Evolutionary conservation across 208 protist genomes (phyloP), one percentile per base, ranked within the genome.

Genomic region (Lotmaria passim): DNA sequence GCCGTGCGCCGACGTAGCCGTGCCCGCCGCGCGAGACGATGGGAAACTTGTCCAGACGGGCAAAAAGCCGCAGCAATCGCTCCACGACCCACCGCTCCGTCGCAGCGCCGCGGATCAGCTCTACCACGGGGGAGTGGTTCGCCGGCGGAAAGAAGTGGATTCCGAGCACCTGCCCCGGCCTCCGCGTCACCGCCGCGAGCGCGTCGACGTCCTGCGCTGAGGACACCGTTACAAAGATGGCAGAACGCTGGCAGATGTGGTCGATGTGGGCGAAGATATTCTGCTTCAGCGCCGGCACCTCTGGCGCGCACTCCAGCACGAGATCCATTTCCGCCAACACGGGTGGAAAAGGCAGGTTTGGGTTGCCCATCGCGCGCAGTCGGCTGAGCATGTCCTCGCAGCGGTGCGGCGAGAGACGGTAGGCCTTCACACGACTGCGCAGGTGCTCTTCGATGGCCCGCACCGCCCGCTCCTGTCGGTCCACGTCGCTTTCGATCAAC

Each of bases 101-200:
- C 33, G 56, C 56, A 19, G 68, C 26, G 0, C 74, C 73, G 30
- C 70, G 72, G 31, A 75, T 55, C 52, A 96, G 79, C 71, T 98
- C 95, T 11, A 97, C 78, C 5, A 98, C 73, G 0, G 85, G 82
- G 43, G 83, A 88, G 38, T 93, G 74, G 61, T 97, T 82, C n/a
- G 89, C 81, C 7, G 93, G 95, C 8, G 78, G 81, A 71, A 91
- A 91, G 61, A 98, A 97, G 56, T 95, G 89, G 12, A 87, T 69
- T n/a, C 93, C 91, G 56, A 95, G 48, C 3, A 97, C 79, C 44
- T 66, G 75, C 31, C 88, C 75, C 7, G 82, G 82, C 26, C 82
- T 73, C 26, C 47, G 51, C 50, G 87, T 93, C 46, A 77, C 77
- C 26, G 63, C 53, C 4, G 86, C 91, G 43, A 97, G 78, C 44